Evolutionary conservation across 1,284 basidiomycete species (phyloP).

Genomic region (Heterobasidion annosum): DNA sequence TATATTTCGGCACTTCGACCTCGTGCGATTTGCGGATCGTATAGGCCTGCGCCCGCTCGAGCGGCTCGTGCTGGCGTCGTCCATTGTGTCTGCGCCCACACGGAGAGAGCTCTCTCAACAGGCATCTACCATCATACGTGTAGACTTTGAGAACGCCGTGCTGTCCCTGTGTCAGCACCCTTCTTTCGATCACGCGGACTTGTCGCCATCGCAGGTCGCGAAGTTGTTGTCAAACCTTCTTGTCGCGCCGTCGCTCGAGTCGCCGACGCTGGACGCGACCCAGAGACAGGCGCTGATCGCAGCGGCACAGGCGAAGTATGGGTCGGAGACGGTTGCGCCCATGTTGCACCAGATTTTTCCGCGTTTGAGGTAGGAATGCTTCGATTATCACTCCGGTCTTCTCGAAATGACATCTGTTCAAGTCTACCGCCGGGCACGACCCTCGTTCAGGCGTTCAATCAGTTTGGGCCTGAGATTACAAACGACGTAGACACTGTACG

Average conservation of each 20-base stretch:
- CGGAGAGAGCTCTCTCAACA: conserved; percentile 66
- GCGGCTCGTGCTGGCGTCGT: conserved; percentile 64
- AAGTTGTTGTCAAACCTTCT: conserved; percentile 77
- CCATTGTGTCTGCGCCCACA: conserved; percentile 60
- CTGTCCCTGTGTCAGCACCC: conserved; percentile 66
- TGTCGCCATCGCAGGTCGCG: conserved; percentile 63
- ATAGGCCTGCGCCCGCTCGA: conserved; percentile 74
- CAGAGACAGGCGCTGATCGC: conserved; percentile 68
- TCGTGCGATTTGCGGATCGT: conserved; percentile 70
- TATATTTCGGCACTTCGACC: conserved; percentile 71
- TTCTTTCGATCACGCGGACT: conserved; percentile 72
- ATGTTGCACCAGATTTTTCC: conserved; percentile 49
- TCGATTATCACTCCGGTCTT: conserved; percentile 8
- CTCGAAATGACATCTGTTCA: conserved; percentile 8
- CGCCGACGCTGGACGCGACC: conserved; percentile 56
- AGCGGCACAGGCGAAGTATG: conserved; percentile 70
- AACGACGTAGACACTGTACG: conserved; percentile 61
- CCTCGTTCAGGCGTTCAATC: conserved; percentile 63
- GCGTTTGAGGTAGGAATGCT: conserved; percentile 46
- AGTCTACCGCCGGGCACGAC: conserved; percentile 61
- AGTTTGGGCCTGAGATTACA: conserved; percentile 71
- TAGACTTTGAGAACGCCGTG: conserved; percentile 71
- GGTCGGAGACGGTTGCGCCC: conserved; percentile 42
- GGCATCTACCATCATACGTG: conserved; percentile 56
- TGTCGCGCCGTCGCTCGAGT: conserved; percentile 53